Conservation (phyloP, 2,329 filamentous ascomycete genomes). For the Incumbomyces delicatus region DNA sequence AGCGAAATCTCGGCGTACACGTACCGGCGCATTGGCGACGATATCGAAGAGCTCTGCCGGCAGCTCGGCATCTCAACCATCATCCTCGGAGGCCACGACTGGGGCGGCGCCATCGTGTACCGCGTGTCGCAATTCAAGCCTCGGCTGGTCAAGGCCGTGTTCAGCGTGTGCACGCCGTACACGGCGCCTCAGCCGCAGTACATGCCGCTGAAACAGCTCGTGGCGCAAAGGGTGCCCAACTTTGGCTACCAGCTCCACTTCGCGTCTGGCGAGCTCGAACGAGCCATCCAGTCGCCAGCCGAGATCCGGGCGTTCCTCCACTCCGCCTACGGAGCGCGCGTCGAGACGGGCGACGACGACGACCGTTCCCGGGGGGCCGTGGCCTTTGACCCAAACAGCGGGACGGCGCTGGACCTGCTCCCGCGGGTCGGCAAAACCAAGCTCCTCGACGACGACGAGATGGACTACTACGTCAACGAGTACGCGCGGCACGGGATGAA, state of each 20-base stretch:
- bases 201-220: conserved; percentile 49
- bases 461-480: conserved; percentile 66
- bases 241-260: conserved; percentile 83
- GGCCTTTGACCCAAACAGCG: conserved; percentile 51
- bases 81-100: conserved; percentile 85
- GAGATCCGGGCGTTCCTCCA: conserved; percentile 62
- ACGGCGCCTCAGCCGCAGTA: conserved; percentile 44
- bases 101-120: conserved; percentile 72
- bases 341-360: conserved; percentile 30
- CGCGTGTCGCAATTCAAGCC: conserved; percentile 65
- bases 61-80: conserved; percentile 49
- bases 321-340: conserved; percentile 58
- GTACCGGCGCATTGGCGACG: conserved; percentile 61
- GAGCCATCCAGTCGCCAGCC: conserved; percentile 45
- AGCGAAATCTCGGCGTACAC: conserved; percentile 52
- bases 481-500: conserved; percentile 64
- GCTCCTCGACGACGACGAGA: conserved; percentile 57
- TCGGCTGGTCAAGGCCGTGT: conserved; percentile 60
- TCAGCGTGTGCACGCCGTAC: conserved; percentile 74
- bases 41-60: conserved; percentile 62
- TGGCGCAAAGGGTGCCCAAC: conserved; percentile 50
- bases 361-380: conserved; percentile 32
- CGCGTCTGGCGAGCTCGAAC: conserved; percentile 56
- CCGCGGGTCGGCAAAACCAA: conserved; percentile 39
- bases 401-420: conserved; percentile 56